Percentiles rank a stretch among this genome's conserved stretches.
These are phyloP conservation scores for Aspergillus ochraceoroseus DNA, from an alignment of 2,329 filamentous ascomycete genomes.

Conservation along the genomic window DNA sequence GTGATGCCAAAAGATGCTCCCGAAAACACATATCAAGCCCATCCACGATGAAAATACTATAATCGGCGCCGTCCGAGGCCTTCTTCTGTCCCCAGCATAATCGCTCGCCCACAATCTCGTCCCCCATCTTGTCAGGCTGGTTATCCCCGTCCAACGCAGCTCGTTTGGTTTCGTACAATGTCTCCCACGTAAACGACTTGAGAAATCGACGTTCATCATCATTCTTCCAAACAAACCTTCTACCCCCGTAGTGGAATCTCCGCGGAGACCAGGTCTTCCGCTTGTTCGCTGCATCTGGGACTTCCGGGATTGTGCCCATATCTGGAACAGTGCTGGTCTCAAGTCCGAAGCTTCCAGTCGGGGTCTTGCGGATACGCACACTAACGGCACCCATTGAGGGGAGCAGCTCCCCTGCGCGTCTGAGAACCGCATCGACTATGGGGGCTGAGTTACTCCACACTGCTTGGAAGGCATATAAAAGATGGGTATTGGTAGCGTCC, in stretches of 20 bases:
- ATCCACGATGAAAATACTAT: constrained; percentile 16
- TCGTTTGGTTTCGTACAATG: constrained; percentile 19
- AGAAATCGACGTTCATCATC: constrained; percentile 13
- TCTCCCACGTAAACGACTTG: constrained; percentile 16
- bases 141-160: constrained; percentile 19
- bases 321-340: constrained; percentile 14
- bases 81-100: constrained; percentile 20
- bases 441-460: constrained; percentile 18
- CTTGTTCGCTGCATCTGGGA: constrained; percentile 14
- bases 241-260: constrained; percentile 18
- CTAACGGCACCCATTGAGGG: constrained; percentile 16
- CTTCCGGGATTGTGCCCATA: constrained; percentile 13
- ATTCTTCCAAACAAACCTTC: constrained; percentile 20
- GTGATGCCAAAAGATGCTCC: constrained; percentile 19
- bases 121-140: constrained; percentile 16
- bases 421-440: constrained; percentile 17
- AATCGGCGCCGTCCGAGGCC: constrained; percentile 12
- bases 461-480: constrained; percentile 17
- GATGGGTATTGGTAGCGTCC: constrained; percentile 18
- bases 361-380: constrained; percentile 13
- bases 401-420: constrained; percentile 18
- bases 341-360: constrained; percentile 17
- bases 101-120: constrained; percentile 15
- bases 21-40: constrained; percentile 18
- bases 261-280: constrained; percentile 19